Conservation (phyloP, 2,329 filamentous ascomycete species). For the Pseudocercospora fuligena region DNA sequence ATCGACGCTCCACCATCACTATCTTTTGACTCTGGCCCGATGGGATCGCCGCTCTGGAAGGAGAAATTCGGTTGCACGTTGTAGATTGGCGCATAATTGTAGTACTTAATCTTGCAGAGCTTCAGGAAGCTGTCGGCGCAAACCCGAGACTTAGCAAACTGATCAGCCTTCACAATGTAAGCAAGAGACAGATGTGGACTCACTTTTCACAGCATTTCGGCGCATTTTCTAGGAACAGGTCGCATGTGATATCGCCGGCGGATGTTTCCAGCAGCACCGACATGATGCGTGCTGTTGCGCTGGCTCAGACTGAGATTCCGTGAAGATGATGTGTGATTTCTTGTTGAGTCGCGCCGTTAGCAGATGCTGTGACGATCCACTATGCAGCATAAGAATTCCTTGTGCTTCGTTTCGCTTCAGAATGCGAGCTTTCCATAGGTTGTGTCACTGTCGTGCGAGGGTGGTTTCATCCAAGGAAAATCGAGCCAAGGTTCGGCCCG, state of each 20-base stretch:
- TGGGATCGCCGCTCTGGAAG: slow-evolving; percentile 92
- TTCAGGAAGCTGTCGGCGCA: slow-evolving; percentile 79
- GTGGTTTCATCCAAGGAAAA: not conserved
- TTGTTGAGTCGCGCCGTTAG: not conserved
- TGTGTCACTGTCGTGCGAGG: not conserved
- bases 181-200: slow-evolving; percentile 49
- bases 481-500: not conserved
- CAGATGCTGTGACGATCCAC: not conserved
- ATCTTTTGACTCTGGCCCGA: slow-evolving; percentile 80
- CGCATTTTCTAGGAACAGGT: slow-evolving; percentile 85
- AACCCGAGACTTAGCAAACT: slow-evolving; percentile 56
- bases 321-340: not conserved
- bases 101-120: slow-evolving; percentile 98
- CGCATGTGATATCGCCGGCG: slow-evolving; percentile 90
- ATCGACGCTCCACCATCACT: slow-evolving; percentile 94
- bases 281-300: slow-evolving; percentile 60
- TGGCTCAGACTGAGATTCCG: not conserved
- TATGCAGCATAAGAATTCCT: not conserved
- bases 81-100: slow-evolving; percentile 94
- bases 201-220: slow-evolving; percentile 95
- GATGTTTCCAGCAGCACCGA: slow-evolving; percentile 94
- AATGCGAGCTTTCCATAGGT: not conserved
- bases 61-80: slow-evolving; percentile 94
- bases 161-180: slow-evolving; percentile 57
- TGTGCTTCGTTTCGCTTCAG: too few species aligned